Evolutionary conservation across 345 rosid genomes (phyloP), one percentile per base, ranked within the genome.

Genomic region (Populus tremula): DNA sequence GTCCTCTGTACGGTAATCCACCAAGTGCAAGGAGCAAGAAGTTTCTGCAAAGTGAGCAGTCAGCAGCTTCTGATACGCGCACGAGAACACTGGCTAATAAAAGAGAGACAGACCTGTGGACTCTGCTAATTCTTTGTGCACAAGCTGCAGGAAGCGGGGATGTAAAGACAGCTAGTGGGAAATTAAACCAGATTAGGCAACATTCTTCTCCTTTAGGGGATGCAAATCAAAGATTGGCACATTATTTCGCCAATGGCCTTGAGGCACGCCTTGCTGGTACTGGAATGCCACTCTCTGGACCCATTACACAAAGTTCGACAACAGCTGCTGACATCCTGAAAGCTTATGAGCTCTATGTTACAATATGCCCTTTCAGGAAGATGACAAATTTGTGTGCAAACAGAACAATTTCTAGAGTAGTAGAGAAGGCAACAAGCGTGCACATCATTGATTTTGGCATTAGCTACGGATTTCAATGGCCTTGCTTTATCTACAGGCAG

Each of bases 391-490:
- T 53, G 75, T 75, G 87, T 49, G 86, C 92, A 7, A 90, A 88
- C 77, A 78, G 77, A 38, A 88, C 87, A 36, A 90, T 93, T 67
- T 5, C 62, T 56, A 89, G 84, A 54, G 77, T 81, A 50, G 87
- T 89, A 8, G 82, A 79, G 78, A 83, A 88, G 68, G 91, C 89
- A 56, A 79, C 88, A 0, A 87, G 83, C 49, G 82, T 93, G 5
- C 98, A 93, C 82, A 90, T 93, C 45, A 89, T 93, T 61, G 96
- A 90, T 77, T 90, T 93, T 31, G 98, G 98, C 12, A 87, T 91
- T 50, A 85, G 86, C 65, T 93, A 91, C 77, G 98, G 98, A 9
- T 91, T 93, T 70, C 98, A 93, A 35, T 93, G 96, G 98, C 96
- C 98, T 69, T 90, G 92, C 85, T 81, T 91, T 13, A 93, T 93